Base-by-base conservation (phyloP, 2,329 filamentous ascomycete species). In the Parascedosporium putredinis region DNA sequence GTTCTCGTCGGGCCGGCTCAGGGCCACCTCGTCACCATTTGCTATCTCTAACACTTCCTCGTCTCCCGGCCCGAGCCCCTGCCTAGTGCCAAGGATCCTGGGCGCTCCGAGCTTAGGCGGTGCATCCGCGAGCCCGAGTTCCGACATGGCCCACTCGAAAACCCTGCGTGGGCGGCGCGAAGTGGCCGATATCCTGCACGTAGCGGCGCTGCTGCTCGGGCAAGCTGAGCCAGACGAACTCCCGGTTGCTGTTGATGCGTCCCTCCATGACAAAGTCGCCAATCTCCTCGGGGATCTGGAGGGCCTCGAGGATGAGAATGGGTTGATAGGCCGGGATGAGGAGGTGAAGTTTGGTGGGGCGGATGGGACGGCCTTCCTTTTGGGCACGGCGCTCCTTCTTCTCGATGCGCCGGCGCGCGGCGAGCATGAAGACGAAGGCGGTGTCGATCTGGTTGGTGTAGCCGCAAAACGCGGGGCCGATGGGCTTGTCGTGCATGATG, bases 391-490 rank as follows among this genome's bases (percentile, higher is more conserved):
- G 44, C 38, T 62, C 59, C 20, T 57, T 57, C 40, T 58, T 57
- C 2, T 53, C 55, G 33, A 59, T 57, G 6, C 56, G 55, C 31
- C 56, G 56, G 18, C 64, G 56, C 4, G 60, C 60, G 5, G 64
- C 64, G 14, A 64, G 56, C 66, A 69, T 69, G 49, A 67, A 69
- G 47, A 67, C 58, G 45, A 67, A 67, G 16, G 63, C 59, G 0
- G 65, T 66, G 51, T 69, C 66, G 22, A 69, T 61, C 49, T 68
- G 64, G 36, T 68, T 67, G 27, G 65, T 66, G 52, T 67, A 66
- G 22, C 66, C 66, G 51, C 65, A 65, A 38, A 69, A 69, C 1
- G 60, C 56, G 5, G 62, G 59, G 3, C 60, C 60, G 0, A 68
- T 53, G 2, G 62, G 64, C 8, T 59, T 58, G 3, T 62, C 57